These are phyloP conservation scores for Evernia prunastri DNA, from an alignment of 495 filamentous ascomycete genomes.

Conservation along the genomic window DNA sequence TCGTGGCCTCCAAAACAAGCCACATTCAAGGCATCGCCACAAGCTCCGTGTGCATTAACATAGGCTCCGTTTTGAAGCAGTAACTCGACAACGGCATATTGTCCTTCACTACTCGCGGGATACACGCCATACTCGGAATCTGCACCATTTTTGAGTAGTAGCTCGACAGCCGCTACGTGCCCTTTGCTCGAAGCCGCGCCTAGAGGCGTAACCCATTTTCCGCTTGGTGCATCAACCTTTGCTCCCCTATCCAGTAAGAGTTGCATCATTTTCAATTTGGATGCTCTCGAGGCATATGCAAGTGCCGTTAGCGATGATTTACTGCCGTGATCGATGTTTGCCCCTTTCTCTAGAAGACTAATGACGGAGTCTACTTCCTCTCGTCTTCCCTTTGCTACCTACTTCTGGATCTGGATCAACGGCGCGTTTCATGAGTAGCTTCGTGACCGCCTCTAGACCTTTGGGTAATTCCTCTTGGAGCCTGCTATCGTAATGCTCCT, in stretches of 20 bases:
- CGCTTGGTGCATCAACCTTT: slow-evolving; percentile 8
- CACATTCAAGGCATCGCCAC: too few species aligned
- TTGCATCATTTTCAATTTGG: slow-evolving; percentile 24
- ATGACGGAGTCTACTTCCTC: slow-evolving; percentile 5
- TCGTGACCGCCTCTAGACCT: neutral
- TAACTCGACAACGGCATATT: too few species aligned
- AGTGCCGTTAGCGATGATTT: slow-evolving; percentile 1
- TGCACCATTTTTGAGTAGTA: slow-evolving; percentile 9
- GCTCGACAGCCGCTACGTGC: slow-evolving; percentile 14
- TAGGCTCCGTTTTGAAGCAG: too few species aligned
- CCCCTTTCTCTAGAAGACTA: slow-evolving; percentile 9
- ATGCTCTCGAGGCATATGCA: slow-evolving; percentile 19
- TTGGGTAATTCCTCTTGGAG: neutral
- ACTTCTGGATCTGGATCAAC: neutral
- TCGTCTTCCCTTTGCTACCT: slow-evolving; percentile 5
- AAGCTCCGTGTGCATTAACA: too few species aligned
- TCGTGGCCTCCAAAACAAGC: too few species aligned
- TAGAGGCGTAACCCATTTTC: slow-evolving; percentile 18
- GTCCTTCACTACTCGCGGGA: too few species aligned
- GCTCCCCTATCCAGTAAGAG: slow-evolving; percentile 24
- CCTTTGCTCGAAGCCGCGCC: slow-evolving; percentile 6
- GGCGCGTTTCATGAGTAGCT: neutral
- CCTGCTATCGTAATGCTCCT: neutral
- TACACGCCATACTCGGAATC: neutral
- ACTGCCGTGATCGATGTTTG: slow-evolving; percentile 8